phyloP scores from a whole-genome alignment of 768 basidiomycete genomes.

The Pulveroboletus sp. region DNA sequence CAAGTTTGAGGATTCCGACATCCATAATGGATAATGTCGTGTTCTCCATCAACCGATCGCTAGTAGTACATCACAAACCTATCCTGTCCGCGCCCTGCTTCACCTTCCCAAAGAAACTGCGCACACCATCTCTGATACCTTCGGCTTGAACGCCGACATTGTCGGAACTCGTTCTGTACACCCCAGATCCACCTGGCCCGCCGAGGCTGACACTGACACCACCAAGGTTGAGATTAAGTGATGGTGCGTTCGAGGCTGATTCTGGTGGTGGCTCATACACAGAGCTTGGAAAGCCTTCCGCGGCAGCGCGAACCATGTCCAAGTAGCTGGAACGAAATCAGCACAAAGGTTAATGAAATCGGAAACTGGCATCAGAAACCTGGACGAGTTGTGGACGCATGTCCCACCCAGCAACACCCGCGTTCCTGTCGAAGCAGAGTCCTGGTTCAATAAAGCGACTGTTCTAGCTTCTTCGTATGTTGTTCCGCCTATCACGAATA shows the following conservation, averaged over 20 bases:
- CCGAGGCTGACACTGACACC: constrained; percentile 92
- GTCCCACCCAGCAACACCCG: constrained; percentile 90
- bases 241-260: constrained; percentile 65
- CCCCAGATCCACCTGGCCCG: constrained; percentile 76
- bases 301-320: constrained; percentile 80
- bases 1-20: background rate
- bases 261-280: constrained; percentile 77
- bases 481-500: constrained; percentile 95
- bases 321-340: constrained; percentile 64
- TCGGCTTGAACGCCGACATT: constrained; percentile 75
- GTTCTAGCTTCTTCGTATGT: constrained; percentile 94
- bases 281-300: constrained; percentile 53
- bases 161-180: constrained; percentile 80
- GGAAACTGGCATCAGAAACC: constrained; percentile 43
- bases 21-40: background rate
- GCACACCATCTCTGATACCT: constrained; percentile 84
- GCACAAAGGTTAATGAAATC: background rate
- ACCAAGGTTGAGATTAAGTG: constrained; percentile 88
- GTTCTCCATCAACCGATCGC: background rate
- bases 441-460: constrained; percentile 83
- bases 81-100: constrained; percentile 76
- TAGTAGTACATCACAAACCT: constrained; percentile 28
- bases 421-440: constrained; percentile 58
- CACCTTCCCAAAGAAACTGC: constrained; percentile 83
- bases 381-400: constrained; percentile 90